Base-by-base conservation (phyloP, 2,329 filamentous ascomycete genomes). In the Curvularia spicifera region DNA sequence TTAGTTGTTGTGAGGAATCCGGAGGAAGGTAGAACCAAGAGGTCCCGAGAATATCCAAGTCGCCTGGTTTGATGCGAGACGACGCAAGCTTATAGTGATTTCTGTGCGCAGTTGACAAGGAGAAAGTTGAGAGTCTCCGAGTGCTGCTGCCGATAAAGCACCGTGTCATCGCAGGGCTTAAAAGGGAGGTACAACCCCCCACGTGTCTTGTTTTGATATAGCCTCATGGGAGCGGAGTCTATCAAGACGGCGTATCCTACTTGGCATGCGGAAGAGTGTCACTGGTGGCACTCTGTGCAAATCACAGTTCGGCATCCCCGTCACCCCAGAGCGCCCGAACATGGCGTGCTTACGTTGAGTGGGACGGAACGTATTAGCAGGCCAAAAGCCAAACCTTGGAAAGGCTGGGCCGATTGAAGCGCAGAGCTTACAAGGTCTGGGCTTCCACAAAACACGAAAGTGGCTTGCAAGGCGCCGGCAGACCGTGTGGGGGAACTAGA, bases 401-500 rank as follows among this genome's bases (percentile, higher is more conserved):
- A 56, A 66, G 61, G 57, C 61, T 70, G 63, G 58, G 59, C 60
- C 49, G 48, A 53, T 29, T 52, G 55, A 55, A 63, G 57, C 61
- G 66, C 61, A 69, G 70, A 70, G 64, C 65, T 72, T 72, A 66
- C 66, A 43, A 59, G 63, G 59, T 62, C 71, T 73, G 67, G 72
- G 71, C 71, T 67, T 39, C 44, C 46, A 56, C 40, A 47, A 53
- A 53, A 61, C 48, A 51, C 57, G 57, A 53, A 56, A 45, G 53
- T 59, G 61, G 62, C 64, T 58, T 61, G 49, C 6, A 46, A 39
- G 40, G 56, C 56, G 56, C 43, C 37, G 24, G 26, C 7, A 24
- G 18, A 29, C 37, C 15, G 56, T 37, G 37, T 58, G 56, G 51
- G 45, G 45, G 26, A 55, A 40, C 31, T 20, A 15, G 39, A 9